Base-by-base conservation (phyloP, 352 stramenopile species). In the Globisporangium nunn region DNA sequence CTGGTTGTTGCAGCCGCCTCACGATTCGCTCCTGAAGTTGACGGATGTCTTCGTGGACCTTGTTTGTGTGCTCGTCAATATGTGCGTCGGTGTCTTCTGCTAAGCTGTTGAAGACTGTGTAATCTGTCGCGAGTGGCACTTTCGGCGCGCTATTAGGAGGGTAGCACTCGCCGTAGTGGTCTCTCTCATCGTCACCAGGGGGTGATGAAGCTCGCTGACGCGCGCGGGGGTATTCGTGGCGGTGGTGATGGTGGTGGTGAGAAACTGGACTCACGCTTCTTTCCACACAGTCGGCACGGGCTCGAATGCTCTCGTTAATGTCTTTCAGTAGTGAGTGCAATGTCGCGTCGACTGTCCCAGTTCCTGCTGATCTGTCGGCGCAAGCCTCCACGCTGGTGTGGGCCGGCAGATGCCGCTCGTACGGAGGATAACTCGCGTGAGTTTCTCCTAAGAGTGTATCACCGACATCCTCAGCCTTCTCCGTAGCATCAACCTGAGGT, bases 1-100 rank as follows among this genome's bases (percentile, higher is more conserved):
- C 64, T 1, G 60, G 57, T 47, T 88, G 77, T 43, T 85, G 69
- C 5, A 91, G 67, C 14, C 79, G 68, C 40, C 77, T 75, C 10
- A 75, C 70, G 43, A 93, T 84, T 1, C 78, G 66, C 28, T 87
- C 67, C 46, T 93, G 83, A 4, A 93, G 62, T 12, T 76, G 54
- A 15, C 75, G 74, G 41, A 91, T 83, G 53, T 93, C 82, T 52
- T 85, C 76, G 55, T 89, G 82, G 30, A 93, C 69, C 30, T 78
- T 88, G 45, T 52, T 83, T 1, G 78, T 81, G 41, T 81, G 79
- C 6, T 68, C 66, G 17, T 92, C 77, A 18, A 92, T 75, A 17
- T 41, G 54, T 1, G 29, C 40, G 11, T 57, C 52, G 35, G 66
- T 52, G 2, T 65, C 55, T 54, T 83, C 78, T 56, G 44, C 44